Evolutionary conservation across 768 basidiomycete genomes (phyloP), one percentile per base, ranked within the genome.

Genomic region (Rhodosporidiobolus odoratus): DNA sequence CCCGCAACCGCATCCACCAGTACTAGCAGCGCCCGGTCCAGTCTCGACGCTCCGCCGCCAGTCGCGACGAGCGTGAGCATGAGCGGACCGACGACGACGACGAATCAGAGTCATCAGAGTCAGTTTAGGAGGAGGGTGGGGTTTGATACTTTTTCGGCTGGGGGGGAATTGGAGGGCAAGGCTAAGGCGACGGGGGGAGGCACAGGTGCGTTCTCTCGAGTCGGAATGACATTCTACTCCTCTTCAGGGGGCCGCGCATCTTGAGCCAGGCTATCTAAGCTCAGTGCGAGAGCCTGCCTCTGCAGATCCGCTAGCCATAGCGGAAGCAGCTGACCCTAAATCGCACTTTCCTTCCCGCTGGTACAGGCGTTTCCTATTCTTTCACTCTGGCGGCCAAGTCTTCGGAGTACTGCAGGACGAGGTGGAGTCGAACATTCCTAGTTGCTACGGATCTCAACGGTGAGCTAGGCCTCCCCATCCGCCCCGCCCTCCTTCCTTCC

Each of bases 401-500:
- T 13, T 90, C 88, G 2, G 89, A 89, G 3, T 97, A 92, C 79
- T 81, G 82, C 52, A 84, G 91, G 38, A 87, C 83, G 5, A 83
- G 88, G 37, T 85, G 86, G 61, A 94, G 92, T 1, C 84, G 95
- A 0, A 90, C 90, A 1, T 98, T 92, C 79, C 83, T 96, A 1
- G 94, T 92, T 68, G 94, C 94, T 0, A 84, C 91, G 1, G 90
- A 90, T 53, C 83, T 88, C 0, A 74, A 74, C 58, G 72, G 72
- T 69, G 10, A 19, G 66, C 10, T n/a, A n/a, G n/a, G n/a, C n/a
- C 3, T 25, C 25, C 56, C 37, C 30, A 25, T 6, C 35, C 30
- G 25, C 37, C n/a, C 30, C n/a, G 34, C 35, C 40, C 37, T 15
- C 25, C n/a, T 37, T 21, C 17, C 21, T n/a, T 19, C 15, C 53